Percentiles rank a stretch among this genome's conserved stretches.
Conservation (phyloP, 2,329 filamentous ascomycete species). For the Scorias spongiosa region DNA sequence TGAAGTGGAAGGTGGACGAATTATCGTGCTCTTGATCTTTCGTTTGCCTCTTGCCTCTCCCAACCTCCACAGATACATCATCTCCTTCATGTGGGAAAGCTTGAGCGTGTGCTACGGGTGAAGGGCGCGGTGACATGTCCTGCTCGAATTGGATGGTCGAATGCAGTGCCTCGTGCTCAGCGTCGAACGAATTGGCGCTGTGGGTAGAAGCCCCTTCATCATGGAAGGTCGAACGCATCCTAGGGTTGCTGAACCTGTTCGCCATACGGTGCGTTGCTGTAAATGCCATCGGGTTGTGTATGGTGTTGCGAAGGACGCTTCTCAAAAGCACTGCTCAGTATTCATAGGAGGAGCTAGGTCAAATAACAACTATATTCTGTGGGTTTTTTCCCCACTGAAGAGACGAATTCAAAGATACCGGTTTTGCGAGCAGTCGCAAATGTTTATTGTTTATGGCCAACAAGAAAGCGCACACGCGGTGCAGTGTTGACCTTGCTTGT, state of each 20-base stretch:
- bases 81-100: slow-evolving; percentile 23
- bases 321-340: too few species aligned
- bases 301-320: too few species aligned
- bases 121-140: slow-evolving; percentile 18
- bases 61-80: slow-evolving; percentile 41
- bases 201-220: slow-evolving; percentile 6
- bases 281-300: too few species aligned
- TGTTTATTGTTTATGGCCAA: too few species aligned
- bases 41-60: slow-evolving; percentile 30
- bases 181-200: slow-evolving; percentile 13
- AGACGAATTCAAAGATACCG: too few species aligned
- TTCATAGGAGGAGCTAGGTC: too few species aligned
- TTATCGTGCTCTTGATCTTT: slow-evolving; percentile 9
- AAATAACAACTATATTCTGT: too few species aligned
- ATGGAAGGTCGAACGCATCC: slow-evolving; percentile 3
- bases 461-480: too few species aligned
- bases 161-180: slow-evolving; percentile 19
- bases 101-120: slow-evolving; percentile 11
- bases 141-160: slow-evolving; percentile 23
- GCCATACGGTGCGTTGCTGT: not conserved
- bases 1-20: slow-evolving; percentile 12
- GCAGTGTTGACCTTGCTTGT: too few species aligned
- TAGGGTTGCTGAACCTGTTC: slow-evolving; percentile 1
- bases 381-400: too few species aligned
- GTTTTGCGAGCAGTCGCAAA: too few species aligned